phyloP scores from a whole-genome alignment of 2,329 filamentous ascomycete genomes.

The Cryphonectria carpinicola region DNA sequence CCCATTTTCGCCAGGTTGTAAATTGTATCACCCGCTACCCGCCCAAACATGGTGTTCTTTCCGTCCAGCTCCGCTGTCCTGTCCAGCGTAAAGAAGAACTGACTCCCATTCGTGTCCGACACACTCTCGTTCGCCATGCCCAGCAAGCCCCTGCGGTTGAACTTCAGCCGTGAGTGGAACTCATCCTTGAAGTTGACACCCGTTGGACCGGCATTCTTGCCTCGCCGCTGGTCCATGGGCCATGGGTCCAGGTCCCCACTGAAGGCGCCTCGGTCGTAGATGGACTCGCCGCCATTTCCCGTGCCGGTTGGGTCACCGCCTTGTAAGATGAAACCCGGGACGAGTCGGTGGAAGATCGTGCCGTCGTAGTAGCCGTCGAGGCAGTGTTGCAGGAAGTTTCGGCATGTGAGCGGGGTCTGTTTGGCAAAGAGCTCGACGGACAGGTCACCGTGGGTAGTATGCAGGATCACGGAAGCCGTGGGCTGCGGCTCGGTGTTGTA shows the following conservation, averaged over 20 bases:
- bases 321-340: slow-evolving; percentile 91
- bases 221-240: slow-evolving; percentile 68
- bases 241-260: slow-evolving; percentile 73
- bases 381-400: slow-evolving; percentile 94
- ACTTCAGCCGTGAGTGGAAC: slow-evolving; percentile 88
- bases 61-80: slow-evolving; percentile 83
- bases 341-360: slow-evolving; percentile 91
- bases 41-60: slow-evolving; percentile 91
- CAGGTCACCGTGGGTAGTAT: slow-evolving; percentile 88
- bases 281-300: slow-evolving; percentile 87
- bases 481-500: slow-evolving; percentile 96
- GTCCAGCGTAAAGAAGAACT: slow-evolving; percentile 94
- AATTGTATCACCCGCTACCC: slow-evolving; percentile 90
- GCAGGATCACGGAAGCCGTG: slow-evolving; percentile 86
- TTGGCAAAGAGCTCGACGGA: slow-evolving; percentile 93
- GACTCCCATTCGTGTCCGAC: slow-evolving; percentile 83
- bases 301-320: slow-evolving; percentile 94
- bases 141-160: slow-evolving; percentile 85
- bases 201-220: slow-evolving; percentile 61
- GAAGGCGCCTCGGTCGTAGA: slow-evolving; percentile 83
- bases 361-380: slow-evolving; percentile 94
- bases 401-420: slow-evolving; percentile 86
- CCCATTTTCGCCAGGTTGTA: slow-evolving; percentile 96
- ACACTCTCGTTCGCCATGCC: slow-evolving; percentile 93
- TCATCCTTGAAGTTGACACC: slow-evolving; percentile 77